Conservation (phyloP, 768 basidiomycete genomes). For the Amanita phalloides region DNA sequence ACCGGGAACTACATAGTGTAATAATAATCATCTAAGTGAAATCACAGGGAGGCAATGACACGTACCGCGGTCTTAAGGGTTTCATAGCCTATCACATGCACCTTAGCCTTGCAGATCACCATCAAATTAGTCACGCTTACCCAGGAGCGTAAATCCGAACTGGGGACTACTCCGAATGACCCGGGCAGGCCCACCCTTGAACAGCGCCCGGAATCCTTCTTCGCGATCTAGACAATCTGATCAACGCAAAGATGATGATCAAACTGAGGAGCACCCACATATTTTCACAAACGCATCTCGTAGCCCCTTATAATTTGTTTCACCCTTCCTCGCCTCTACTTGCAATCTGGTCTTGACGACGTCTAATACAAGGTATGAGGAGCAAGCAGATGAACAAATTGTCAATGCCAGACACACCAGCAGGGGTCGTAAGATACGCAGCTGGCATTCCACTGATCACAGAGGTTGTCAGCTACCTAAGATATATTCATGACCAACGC, state of each 20-base stretch:
- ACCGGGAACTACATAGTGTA: conserved; percentile 31
- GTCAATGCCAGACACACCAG: conserved; percentile 37
- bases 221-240: conserved; percentile 50
- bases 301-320: conserved; percentile 87
- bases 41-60: conserved; percentile 5
- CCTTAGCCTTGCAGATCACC: neutral
- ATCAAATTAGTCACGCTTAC: conserved; percentile 13
- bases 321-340: conserved; percentile 83
- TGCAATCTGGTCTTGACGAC: conserved; percentile 97
- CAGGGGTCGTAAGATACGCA: conserved; percentile 86
- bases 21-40: neutral
- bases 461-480: conserved; percentile 17
- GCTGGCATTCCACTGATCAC: conserved; percentile 88
- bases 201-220: conserved; percentile 83
- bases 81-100: conserved; percentile 26
- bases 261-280: conserved; percentile 36
- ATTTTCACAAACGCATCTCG: conserved; percentile 87
- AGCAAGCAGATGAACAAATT: no score
- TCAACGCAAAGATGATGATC: neutral
- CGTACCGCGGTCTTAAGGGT: conserved; percentile 35
- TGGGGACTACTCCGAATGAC: conserved; percentile 84
- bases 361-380: conserved; percentile 33
- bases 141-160: conserved; percentile 89
- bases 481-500: conserved; percentile 20
- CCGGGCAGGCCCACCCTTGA: conserved; percentile 88